Evolutionary conservation across 192 early-diverging fungal species (phyloP).

Genomic region (Dissophora globulifera): DNA sequence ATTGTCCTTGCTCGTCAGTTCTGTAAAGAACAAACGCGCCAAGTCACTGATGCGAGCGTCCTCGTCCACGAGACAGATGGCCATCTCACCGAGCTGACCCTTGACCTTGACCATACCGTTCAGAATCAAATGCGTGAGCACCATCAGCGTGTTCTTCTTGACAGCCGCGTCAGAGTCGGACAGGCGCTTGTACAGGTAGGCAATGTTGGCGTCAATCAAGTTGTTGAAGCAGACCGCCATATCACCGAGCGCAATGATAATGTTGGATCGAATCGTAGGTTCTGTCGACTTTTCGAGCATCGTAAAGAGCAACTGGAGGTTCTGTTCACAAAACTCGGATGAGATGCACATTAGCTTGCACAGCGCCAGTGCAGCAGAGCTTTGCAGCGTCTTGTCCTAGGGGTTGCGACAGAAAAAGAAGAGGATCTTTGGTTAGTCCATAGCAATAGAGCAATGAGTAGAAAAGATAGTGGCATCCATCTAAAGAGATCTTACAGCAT

Average conservation of each 20-base stretch:
- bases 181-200: constrained; percentile 93
- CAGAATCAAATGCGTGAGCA: constrained; percentile 95
- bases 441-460: neutral
- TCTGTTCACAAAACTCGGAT: constrained; percentile 91
- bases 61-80: constrained; percentile 92
- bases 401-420: neutral
- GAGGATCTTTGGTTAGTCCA: too few relatives aligned
- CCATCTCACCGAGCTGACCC: constrained; percentile 98
- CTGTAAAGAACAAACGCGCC: constrained; percentile 95
- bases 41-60: constrained; percentile 92
- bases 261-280: constrained; percentile 91
- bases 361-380: constrained; percentile 86
- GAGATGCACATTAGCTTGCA: constrained; percentile 98
- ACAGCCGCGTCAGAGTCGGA: constrained; percentile 82
- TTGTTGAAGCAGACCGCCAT: constrained; percentile 98
- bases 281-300: constrained; percentile 87
- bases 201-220: constrained; percentile 96
- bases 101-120: constrained; percentile 99
- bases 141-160: constrained; percentile 98
- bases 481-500: constrained; percentile 65
- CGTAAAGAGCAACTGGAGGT: constrained; percentile 91
- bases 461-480: neutral
- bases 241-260: constrained; percentile 97
- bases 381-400: constrained; percentile 87
- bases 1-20: constrained; percentile 95